phyloP scores from a whole-genome alignment of 2,329 filamentous ascomycete genomes.

The Teratosphaeria destructans region DNA sequence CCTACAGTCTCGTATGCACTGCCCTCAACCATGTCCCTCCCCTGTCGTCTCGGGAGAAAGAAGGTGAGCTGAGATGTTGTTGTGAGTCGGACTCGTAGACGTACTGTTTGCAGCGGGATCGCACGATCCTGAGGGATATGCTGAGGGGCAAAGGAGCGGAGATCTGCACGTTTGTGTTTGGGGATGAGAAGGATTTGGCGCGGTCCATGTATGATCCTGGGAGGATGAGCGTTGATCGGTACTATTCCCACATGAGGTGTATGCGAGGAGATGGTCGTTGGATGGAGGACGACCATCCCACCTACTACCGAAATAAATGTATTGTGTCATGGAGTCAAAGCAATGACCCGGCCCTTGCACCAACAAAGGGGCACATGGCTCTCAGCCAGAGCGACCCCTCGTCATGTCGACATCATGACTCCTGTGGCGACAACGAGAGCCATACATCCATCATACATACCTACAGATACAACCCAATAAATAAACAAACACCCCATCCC shows the following conservation, averaged over 20 bases:
- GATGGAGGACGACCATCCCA: no score
- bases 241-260: no score
- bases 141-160: constrained; percentile 32
- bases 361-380: no score
- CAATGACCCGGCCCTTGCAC: no score
- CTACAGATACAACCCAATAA: background rate
- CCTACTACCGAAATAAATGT: no score
- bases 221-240: constrained; percentile 5
- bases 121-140: constrained; percentile 36
- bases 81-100: constrained; percentile 22
- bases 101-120: constrained; percentile 35
- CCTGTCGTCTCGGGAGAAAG: no score
- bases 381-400: background rate
- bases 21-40: background rate
- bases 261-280: no score
- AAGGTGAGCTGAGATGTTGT: background rate
- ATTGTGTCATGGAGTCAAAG: no score
- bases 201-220: constrained; percentile 38
- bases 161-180: constrained; percentile 39
- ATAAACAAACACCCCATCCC: no score
- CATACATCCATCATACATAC: background rate
- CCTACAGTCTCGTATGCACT: constrained; percentile 33
- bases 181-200: constrained; percentile 35
- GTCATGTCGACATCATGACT: background rate
- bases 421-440: background rate